These are phyloP conservation scores for Penicillium roqueforti DNA, from an alignment of 495 filamentous ascomycete species.

Conservation along the genomic window DNA sequence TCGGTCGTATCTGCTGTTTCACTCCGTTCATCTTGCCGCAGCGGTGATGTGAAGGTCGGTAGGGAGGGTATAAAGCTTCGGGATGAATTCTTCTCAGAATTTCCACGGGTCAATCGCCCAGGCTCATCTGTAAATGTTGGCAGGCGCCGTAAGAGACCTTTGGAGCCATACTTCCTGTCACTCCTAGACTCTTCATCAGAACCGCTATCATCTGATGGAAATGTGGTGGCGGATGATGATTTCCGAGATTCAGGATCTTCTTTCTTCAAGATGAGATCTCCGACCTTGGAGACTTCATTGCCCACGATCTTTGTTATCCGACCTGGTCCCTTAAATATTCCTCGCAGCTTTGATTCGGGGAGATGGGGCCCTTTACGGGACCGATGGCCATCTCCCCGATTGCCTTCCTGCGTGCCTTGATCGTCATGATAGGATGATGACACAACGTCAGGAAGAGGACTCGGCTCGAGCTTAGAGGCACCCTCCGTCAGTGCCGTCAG, in stretches of 20 bases:
- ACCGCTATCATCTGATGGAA: conserved; percentile 42
- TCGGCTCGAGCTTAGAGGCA: conserved; percentile 26
- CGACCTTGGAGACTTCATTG: conserved; percentile 55
- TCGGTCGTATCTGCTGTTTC: conserved; percentile 17
- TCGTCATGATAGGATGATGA: conserved; percentile 30
- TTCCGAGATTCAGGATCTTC: conserved; percentile 35
- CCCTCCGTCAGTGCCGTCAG: conserved; percentile 12
- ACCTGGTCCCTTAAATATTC: conserved; percentile 51
- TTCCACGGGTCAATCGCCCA: conserved; percentile 27
- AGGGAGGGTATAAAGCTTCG: conserved; percentile 39
- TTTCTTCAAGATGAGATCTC: conserved; percentile 54
- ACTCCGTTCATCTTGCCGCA: conserved; percentile 35
- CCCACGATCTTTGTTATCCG: conserved; percentile 52
- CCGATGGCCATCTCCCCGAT: conserved; percentile 15
- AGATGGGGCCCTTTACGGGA: conserved; percentile 26
- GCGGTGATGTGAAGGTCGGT: conserved; percentile 49
- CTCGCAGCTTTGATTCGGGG: conserved; percentile 43
- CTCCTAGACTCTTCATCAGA: conserved; percentile 37
- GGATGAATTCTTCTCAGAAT: conserved; percentile 29
- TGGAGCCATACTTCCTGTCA: conserved; percentile 30
- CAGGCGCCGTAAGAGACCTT: conserved; percentile 30
- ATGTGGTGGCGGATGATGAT: conserved; percentile 37
- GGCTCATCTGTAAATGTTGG: conserved; percentile 35
- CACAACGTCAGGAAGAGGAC: conserved; percentile 30
- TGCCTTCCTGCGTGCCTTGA: conserved; percentile 12